A percentile compares a stretch with the other conserved stretches of the same genome.
Conservation (phyloP, 805 yeast genomes). For the Metschnikowia amazonensis region DNA sequence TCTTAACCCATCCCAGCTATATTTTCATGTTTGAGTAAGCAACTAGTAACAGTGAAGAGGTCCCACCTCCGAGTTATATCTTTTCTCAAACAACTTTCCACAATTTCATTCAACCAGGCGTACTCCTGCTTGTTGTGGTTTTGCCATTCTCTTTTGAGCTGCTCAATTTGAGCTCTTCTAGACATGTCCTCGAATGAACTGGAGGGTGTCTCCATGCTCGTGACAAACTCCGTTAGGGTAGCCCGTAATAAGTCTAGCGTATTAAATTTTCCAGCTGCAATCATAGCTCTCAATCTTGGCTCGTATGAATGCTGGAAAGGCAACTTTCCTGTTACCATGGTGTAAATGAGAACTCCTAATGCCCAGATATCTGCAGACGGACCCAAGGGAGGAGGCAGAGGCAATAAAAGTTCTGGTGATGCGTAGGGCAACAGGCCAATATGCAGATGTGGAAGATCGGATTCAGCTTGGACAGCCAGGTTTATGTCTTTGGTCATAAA, state of each 20-base stretch:
- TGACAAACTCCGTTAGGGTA: slow-evolving; percentile 31
- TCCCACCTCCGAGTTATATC: slow-evolving; percentile 52
- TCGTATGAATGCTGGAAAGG: slow-evolving; percentile 86
- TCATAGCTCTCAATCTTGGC: slow-evolving; percentile 71
- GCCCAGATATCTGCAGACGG: slow-evolving; percentile 89
- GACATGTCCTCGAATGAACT: slow-evolving; percentile 16
- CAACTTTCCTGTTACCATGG: slow-evolving; percentile 66
- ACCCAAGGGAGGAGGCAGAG: slow-evolving; percentile 58
- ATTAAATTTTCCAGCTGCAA: slow-evolving; percentile 63
- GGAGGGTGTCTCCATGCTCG: slow-evolving; percentile 14
- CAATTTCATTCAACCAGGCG: slow-evolving; percentile 31
- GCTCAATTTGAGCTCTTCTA: slow-evolving; percentile 10
- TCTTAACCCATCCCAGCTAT: neutral
- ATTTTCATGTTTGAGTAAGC: neutral
- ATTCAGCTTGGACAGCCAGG: slow-evolving; percentile 24
- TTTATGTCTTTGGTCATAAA: slow-evolving; percentile 12
- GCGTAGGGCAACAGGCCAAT: slow-evolving; percentile 93
- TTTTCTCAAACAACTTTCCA: slow-evolving; percentile 52
- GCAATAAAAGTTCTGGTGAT: slow-evolving; percentile 74
- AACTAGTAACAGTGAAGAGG: slow-evolving; percentile 33
- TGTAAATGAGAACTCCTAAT: slow-evolving; percentile 71
- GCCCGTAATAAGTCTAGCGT: slow-evolving; percentile 41
- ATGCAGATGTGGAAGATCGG: slow-evolving; percentile 56
- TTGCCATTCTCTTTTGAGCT: slow-evolving; percentile 18
- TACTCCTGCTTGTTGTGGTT: slow-evolving; percentile 20